These are phyloP conservation scores for Circinella minor DNA, from an alignment of 371 early-diverging fungal genomes.

Conservation along the genomic window DNA sequence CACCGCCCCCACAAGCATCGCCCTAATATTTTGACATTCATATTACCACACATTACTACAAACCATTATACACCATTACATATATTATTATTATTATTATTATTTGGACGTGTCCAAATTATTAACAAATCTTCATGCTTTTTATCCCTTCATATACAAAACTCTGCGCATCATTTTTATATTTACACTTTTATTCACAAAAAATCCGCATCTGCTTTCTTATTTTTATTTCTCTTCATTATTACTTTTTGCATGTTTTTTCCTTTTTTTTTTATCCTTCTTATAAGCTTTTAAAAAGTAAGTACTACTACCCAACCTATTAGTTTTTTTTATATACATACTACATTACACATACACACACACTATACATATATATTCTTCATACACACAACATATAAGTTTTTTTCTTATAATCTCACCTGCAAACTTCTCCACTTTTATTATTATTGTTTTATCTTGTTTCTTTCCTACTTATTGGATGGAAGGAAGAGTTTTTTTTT, in stretches of 20 bases:
- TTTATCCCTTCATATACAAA: neutral
- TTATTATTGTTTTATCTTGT: constrained; percentile 2
- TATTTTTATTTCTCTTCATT: constrained; percentile 3
- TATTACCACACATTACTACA: neutral
- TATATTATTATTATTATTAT: neutral
- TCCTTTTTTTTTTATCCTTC: neutral
- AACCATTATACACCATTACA: neutral
- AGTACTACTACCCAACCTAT: constrained; percentile 11
- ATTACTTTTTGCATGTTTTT: constrained; percentile 4
- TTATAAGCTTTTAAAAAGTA: constrained; percentile 17
- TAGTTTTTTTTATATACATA: no score
- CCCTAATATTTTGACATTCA: constrained; percentile 4
- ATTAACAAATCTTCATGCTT: no score
- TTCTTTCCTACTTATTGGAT: constrained; percentile 2
- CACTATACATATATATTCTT: no score
- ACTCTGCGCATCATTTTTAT: constrained; percentile 6
- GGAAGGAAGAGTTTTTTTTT: constrained; percentile 9
- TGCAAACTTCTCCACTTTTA: constrained; percentile 1
- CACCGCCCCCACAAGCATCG: neutral
- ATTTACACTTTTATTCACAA: neutral
- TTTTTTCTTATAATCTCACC: neutral
- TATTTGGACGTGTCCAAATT: no score
- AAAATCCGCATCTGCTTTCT: constrained; percentile 10
- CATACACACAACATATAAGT: neutral
- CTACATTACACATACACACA: no score